A percentile compares a stretch with the other conserved stretches of the same genome.
Conservation (phyloP, 768 basidiomycete species). For the Termitomyces sp. region DNA sequence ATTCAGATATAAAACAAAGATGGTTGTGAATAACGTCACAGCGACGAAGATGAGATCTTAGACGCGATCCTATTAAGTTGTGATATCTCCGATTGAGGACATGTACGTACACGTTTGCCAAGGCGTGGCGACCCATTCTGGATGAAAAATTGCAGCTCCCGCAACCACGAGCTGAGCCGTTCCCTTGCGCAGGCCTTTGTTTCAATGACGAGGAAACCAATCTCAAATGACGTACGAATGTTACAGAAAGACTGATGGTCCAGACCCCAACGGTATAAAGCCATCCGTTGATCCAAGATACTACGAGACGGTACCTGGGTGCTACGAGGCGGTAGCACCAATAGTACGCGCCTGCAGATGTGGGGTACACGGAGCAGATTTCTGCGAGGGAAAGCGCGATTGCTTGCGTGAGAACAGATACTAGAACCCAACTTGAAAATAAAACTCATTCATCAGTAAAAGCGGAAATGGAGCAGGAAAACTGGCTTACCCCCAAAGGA, state of each 20-base stretch:
- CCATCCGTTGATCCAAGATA: conserved; percentile 69
- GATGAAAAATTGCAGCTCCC: conserved; percentile 50
- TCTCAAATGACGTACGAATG: conserved; percentile 36
- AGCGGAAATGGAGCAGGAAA: too few species aligned
- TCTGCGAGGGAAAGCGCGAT: conserved; percentile 53
- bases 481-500: conserved; percentile 50
- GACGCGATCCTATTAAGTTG: not conserved
- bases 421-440: conserved; percentile 40
- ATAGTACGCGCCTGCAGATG: conserved; percentile 58
- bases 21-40: conserved; percentile 38
- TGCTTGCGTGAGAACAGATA: conserved; percentile 40
- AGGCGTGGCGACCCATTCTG: conserved; percentile 49
- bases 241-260: conserved; percentile 62
- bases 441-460: not conserved
- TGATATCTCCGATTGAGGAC: not conserved
- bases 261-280: conserved; percentile 63
- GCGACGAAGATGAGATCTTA: conserved; percentile 53
- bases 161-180: conserved; percentile 51
- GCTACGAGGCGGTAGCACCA: conserved; percentile 61
- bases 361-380: conserved; percentile 56
- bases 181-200: not conserved
- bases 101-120: conserved; percentile 53
- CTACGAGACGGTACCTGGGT: conserved; percentile 40
- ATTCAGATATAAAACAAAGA: conserved; percentile 54
- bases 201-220: not conserved